Base-by-base conservation (phyloP, 768 basidiomycete species). In the Hygrocybe coccinea region DNA sequence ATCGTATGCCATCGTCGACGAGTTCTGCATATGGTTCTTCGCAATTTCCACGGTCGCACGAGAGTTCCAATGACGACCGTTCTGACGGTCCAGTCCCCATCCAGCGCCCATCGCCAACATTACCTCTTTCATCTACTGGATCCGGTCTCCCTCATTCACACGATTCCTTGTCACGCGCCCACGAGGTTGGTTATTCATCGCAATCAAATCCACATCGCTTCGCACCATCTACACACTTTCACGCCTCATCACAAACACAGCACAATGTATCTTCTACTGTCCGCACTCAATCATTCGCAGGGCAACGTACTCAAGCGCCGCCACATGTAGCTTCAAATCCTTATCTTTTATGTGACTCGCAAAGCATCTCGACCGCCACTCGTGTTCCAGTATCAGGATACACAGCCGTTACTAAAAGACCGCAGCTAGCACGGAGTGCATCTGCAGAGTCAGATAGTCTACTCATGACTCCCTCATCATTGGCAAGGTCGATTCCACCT, bases 401-500 rank as follows among this genome's bases (percentile, higher is more conserved):
- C 46, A 22, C n/a, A 14, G n/a, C 33, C 24, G 17, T 29, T 15
- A 37, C 21, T 10, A 29, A 45, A 9, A 3, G 12, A 15, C 21
- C 45, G 68, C 36, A 67, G 62, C 46, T 69, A 68, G 57, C 29
- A 3, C 25, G 39, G 21, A 36, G 51, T 46, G 11, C 52, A 35
- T 41, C 44, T 43, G 61, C 51, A 74, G 19, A 67, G 72, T 39
- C 72, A 72, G 29, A 68, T 37, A 84, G 45, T 76, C 79, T 8
- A 70, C 74, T 86, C 35, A 77, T 75, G 62, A 87, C 85, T 0
- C 84, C 85, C 5, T 86, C 85, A 11, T 86, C 86, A 1, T 76
- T 86, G 15, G 80, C 81, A 2, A 79, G 72, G 0, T 79, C 78
- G 9, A 69, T 75, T 55, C 65, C 77, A 37, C 76, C 75, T 15